These are phyloP conservation scores for Paecilomyces dactylethromorphus DNA, from an alignment of 2,329 filamentous ascomycete species.

Conservation along the genomic window DNA sequence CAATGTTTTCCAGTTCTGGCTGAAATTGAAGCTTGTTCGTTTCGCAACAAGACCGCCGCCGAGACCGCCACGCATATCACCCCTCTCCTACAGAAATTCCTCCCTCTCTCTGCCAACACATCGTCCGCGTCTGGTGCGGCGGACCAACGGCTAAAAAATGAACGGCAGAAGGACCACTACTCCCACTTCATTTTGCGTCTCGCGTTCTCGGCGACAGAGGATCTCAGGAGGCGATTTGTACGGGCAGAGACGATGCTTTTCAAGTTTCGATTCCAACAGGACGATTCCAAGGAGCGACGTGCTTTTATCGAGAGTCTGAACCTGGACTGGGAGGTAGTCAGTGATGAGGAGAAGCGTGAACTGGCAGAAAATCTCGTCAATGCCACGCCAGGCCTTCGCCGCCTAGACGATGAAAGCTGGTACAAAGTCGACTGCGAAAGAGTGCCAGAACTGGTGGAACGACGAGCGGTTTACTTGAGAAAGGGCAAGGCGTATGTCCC, in stretches of 20 bases:
- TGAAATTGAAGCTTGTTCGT: slow-evolving; percentile 79
- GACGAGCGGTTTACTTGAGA: slow-evolving; percentile 67
- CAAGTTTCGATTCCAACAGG: slow-evolving; percentile 69
- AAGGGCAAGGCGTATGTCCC: slow-evolving; percentile 88
- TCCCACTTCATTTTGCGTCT: slow-evolving; percentile 94
- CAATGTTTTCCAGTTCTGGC: slow-evolving; percentile 25
- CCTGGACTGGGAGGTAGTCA: slow-evolving; percentile 77
- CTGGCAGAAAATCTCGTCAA: slow-evolving; percentile 57
- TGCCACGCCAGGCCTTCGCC: slow-evolving; percentile 43
- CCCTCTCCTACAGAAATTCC: slow-evolving; percentile 77
- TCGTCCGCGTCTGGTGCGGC: slow-evolving; percentile 49
- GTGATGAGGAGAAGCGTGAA: slow-evolving; percentile 69
- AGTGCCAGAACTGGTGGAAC: slow-evolving; percentile 84
- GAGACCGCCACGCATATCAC: slow-evolving; percentile 82
- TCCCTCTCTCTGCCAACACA: slow-evolving; percentile 71
- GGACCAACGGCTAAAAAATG: slow-evolving; percentile 52
- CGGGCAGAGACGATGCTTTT: slow-evolving; percentile 88
- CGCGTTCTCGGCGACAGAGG: slow-evolving; percentile 86
- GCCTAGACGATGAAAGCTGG: slow-evolving; percentile 73
- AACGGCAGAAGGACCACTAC: slow-evolving; percentile 94
- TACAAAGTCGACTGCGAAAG: slow-evolving; percentile 96
- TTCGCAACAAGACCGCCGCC: slow-evolving; percentile 77
- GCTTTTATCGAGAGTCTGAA: slow-evolving; percentile 71
- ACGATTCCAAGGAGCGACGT: slow-evolving; percentile 65
- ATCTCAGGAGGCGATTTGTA: slow-evolving; percentile 77